A percentile compares a stretch with the other conserved stretches of the same genome.
Conservation (phyloP, 208 protist species). For the Tritrichomonas musculus region DNA sequence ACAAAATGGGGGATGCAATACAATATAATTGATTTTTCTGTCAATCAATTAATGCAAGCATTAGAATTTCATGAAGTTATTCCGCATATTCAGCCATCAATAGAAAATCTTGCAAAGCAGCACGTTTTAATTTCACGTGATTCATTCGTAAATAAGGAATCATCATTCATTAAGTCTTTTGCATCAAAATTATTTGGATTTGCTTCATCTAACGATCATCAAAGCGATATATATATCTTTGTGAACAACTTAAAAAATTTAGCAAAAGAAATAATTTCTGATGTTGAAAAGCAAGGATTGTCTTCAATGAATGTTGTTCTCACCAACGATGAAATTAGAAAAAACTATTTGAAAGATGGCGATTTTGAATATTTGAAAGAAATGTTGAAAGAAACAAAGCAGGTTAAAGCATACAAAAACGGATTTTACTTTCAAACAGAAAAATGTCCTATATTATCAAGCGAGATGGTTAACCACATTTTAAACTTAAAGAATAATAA, state of each 20-base stretch:
- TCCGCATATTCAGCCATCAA: neutral
- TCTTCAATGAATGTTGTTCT: neutral
- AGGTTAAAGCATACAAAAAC: neutral
- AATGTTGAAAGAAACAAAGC: neutral
- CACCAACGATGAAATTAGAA: neutral
- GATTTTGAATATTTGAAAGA: neutral
- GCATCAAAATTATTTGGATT: neutral
- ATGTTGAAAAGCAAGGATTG: neutral
- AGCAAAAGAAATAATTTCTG: neutral
- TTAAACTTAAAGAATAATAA: neutral
- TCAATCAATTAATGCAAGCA: neutral
- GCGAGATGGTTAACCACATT: neutral
- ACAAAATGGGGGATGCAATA: neutral
- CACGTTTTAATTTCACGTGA: neutral
- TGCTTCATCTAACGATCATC: neutral
- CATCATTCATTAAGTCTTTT: neutral
- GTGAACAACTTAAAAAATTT: neutral
- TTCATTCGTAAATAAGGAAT: neutral
- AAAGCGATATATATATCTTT: neutral
- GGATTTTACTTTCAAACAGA: neutral
- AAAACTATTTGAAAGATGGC: neutral
- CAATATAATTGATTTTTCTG: neutral
- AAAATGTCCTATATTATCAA: neutral
- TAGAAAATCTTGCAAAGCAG: neutral
- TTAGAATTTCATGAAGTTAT: neutral